Conservation (phyloP, 306 rosid genomes). For the Echinosophora koreensis region DNA sequence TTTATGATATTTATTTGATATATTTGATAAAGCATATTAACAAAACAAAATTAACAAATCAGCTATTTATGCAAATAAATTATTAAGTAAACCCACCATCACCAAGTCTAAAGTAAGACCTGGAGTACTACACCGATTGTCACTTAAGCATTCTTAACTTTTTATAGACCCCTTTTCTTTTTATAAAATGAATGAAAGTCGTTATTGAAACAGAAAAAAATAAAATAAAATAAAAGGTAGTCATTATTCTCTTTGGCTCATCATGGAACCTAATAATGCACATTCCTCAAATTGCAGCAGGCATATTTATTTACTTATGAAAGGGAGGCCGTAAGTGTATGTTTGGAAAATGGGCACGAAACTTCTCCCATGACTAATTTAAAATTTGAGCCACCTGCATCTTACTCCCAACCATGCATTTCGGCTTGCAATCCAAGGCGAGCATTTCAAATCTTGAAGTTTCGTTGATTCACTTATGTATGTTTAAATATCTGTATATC, state of each 20-base stretch:
- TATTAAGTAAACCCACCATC: too few relatives aligned
- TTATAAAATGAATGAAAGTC: neutral
- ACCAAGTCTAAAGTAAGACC: too few relatives aligned
- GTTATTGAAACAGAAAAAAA: too few relatives aligned
- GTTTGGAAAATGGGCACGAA: too few relatives aligned
- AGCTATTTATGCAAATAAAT: too few relatives aligned
- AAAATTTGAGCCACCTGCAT: constrained; percentile 61
- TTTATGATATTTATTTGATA: too few relatives aligned
- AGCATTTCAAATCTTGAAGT: constrained; percentile 76
- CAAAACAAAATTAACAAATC: too few relatives aligned
- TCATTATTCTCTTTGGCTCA: constrained; percentile 30
- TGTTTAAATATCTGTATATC: constrained; percentile 34
- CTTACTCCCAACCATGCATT: constrained; percentile 80
- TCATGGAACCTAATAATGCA: constrained; percentile 61
- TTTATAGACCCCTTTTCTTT: constrained; percentile 6
- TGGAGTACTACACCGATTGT: neutral
- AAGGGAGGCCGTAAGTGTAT: constrained; percentile 73
- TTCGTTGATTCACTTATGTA: neutral
- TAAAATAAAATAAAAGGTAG: too few relatives aligned
- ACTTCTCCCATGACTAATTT: constrained; percentile 87
- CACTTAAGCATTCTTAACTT: neutral
- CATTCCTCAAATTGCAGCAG: constrained; percentile 84
- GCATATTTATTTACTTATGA: constrained; percentile 87
- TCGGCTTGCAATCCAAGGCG: constrained; percentile 76
- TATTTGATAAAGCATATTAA: too few relatives aligned